Base-by-base conservation (phyloP, 1,284 basidiomycete species). In the Tilletia walkeri region DNA sequence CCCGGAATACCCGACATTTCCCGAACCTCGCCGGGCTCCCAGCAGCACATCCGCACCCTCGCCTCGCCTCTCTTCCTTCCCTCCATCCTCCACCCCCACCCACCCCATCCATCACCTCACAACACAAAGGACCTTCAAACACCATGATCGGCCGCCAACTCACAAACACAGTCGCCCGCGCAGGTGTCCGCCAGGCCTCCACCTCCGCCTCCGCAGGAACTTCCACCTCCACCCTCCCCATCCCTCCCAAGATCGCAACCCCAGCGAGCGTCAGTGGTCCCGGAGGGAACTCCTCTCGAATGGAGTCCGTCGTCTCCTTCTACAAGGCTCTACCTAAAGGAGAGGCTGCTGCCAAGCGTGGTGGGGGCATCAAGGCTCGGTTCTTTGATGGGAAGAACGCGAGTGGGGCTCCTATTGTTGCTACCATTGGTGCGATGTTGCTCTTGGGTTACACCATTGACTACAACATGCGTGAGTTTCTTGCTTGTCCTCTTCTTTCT, bases 191-290 rank as follows among this genome's bases (percentile, higher is more conserved):
- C 12, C 30, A 39, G 9, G 59, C 59, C 38, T 63, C 59, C 30
- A 39, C 59, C 59, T 49, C 45, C 14, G 12, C 45, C 12, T 45
- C 65, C 1, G 63, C 63, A 7, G 56, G 7, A 10, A 24, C 56
- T 20, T 45, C 56, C 72, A 71, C 74, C 69, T 83, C 81, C 36
- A 61, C 74, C 18, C 76, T 83, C 6, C 89, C 95, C 74, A 90
- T 96, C 79, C 94, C 94, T 61, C 94, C 94, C 69, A 97, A 97
- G 87, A 91, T 97, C 82, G 94, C 94, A 69, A 92, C 94, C 30
- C 94, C 94, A 3, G 88, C 89, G 71, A 89, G 92, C 79, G 90
- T 95, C 74, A 92, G 94, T 85, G 83, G 91, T 84, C 30, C 91
- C 69, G 89, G 90, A 73, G 88, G 89, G 71, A 84, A 83, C 73